Evolutionary conservation across 1,139 yeast genomes (phyloP).

Genomic region (Blastobotrys petasosporus): DNA sequence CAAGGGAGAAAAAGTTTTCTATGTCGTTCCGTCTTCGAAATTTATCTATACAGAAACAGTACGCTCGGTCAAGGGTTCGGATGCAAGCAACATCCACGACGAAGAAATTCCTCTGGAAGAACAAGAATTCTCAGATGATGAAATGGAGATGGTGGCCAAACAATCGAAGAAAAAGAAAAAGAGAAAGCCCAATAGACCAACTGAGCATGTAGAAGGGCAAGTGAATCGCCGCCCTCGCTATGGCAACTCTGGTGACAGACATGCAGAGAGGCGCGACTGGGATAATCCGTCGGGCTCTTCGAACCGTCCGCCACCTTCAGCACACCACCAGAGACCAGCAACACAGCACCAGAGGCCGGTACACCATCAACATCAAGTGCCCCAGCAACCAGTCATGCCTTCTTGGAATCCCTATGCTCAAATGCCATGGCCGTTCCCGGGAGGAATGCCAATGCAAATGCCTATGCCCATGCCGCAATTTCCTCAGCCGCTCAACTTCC

Average conservation of each 20-base stretch:
- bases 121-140: conserved; percentile 94
- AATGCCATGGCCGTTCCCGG: too few relatives aligned
- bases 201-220: conserved; percentile 1
- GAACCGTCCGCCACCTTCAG: too few relatives aligned
- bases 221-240: too few relatives aligned
- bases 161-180: conserved; percentile 46
- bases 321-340: too few relatives aligned
- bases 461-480: conserved; percentile 8
- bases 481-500: conserved; percentile 2
- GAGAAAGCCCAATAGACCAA: conserved; percentile 9
- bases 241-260: neutral
- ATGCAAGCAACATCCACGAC: conserved; percentile 91
- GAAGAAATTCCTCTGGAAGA: conserved; percentile 91
- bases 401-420: too few relatives aligned
- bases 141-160: conserved; percentile 59
- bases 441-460: conserved; percentile 3
- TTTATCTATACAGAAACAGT: conserved; percentile 72
- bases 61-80: conserved; percentile 73
- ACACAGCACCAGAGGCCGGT: too few relatives aligned
- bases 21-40: conserved; percentile 75
- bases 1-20: conserved; percentile 58
- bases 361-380: too few relatives aligned
- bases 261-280: neutral
- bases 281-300: neutral
- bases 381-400: too few relatives aligned